Conservation (phyloP, 805 yeast species). For the Barnettozyma sucrosica region DNA sequence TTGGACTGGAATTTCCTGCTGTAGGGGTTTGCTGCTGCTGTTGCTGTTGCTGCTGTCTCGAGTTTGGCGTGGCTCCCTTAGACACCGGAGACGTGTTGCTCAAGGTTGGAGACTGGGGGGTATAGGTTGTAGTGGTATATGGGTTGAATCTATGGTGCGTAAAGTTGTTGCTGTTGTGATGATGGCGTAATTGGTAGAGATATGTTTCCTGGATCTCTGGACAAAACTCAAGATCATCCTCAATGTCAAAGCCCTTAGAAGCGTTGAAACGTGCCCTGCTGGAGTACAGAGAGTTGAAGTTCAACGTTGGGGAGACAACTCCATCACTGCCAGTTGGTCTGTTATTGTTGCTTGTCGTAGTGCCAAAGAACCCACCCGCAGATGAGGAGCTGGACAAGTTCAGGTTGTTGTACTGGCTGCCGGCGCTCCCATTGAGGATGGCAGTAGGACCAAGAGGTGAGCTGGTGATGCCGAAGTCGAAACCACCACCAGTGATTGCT, state of each 20-base stretch:
- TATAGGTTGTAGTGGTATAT: conserved; percentile 57
- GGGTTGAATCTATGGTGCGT: conserved; percentile 55
- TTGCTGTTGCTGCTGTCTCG: not conserved
- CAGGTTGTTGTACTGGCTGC: conserved; percentile 18
- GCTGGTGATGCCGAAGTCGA: conserved; percentile 12
- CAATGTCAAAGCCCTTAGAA: conserved; percentile 55
- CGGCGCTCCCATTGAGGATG: conserved; percentile 12
- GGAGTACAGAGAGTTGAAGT: conserved; percentile 34
- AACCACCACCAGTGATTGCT: conserved; percentile 2
- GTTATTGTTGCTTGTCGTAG: not conserved
- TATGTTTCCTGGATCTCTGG: conserved; percentile 42
- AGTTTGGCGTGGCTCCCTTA: conserved; percentile 20
- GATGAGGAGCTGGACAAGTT: conserved; percentile 16
- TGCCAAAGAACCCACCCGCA: not conserved
- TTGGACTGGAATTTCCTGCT: conserved; percentile 29
- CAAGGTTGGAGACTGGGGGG: conserved; percentile 42
- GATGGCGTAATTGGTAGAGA: conserved; percentile 4
- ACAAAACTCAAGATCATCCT: conserved; percentile 61
- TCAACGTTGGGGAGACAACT: conserved; percentile 17
- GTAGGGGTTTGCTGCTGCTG: not conserved
- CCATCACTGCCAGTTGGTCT: not conserved
- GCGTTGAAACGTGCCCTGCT: conserved; percentile 51
- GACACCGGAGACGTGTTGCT: conserved; percentile 19
- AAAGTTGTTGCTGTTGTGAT: conserved; percentile 11
- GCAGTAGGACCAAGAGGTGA: conserved; percentile 15